Evolutionary conservation across 2,329 filamentous ascomycete genomes (phyloP).

Genomic region (Scytalidium lignicola): DNA sequence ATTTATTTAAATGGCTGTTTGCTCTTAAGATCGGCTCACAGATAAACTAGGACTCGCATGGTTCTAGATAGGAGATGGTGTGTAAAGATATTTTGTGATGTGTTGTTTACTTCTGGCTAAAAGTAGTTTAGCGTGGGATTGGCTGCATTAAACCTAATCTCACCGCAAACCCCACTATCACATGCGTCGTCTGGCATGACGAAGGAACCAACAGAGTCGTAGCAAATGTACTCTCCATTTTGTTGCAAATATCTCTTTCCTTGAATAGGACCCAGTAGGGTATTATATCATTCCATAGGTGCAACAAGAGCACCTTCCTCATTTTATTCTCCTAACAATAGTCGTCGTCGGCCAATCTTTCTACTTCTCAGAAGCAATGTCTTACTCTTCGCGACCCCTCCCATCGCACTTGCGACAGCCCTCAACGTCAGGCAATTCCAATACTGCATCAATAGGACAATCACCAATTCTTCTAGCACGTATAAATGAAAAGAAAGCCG

Average conservation of each 20-base stretch:
- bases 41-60: neutral
- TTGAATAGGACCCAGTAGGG: neutral
- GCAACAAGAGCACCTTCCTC: neutral
- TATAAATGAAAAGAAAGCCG: conserved; percentile 80
- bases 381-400: conserved; percentile 51
- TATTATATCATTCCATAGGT: neutral
- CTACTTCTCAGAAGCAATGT: conserved; percentile 36
- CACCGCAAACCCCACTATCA: neutral
- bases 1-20: neutral
- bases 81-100: conserved; percentile 3
- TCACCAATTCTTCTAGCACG: conserved; percentile 67
- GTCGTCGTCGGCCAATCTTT: neutral
- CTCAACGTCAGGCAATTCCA: conserved; percentile 42
- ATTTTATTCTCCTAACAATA: neutral
- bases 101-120: conserved; percentile 27
- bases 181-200: neutral
- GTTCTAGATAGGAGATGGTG: neutral
- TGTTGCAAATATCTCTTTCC: too few species aligned
- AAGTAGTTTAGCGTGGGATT: conserved; percentile 5
- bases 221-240: too few species aligned
- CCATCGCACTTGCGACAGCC: conserved; percentile 64
- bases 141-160: conserved; percentile 1
- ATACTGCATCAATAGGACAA: conserved; percentile 47
- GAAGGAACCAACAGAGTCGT: too few species aligned
- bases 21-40: neutral